Conservation (phyloP, 805 yeast species). For the Kazachstania taianensis region DNA sequence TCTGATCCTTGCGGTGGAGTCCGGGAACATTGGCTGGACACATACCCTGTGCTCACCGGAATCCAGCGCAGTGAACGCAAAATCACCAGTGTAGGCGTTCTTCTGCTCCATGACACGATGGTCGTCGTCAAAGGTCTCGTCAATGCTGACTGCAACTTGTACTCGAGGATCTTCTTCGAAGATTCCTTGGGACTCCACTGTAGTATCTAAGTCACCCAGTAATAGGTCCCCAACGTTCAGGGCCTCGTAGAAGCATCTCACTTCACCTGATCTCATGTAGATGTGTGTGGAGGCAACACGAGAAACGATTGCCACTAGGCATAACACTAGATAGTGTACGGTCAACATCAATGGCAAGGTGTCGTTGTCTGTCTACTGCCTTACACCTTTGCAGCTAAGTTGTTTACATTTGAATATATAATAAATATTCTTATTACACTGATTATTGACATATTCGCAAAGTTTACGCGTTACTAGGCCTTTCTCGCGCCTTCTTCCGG, state of each 20-base stretch:
- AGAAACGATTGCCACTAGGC: too few relatives aligned
- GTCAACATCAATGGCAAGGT: too few relatives aligned
- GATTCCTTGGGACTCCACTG: constrained; percentile 40
- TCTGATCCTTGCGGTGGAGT: constrained; percentile 42
- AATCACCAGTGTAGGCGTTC: constrained; percentile 50
- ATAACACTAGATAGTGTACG: too few relatives aligned
- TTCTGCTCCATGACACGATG: constrained; percentile 68
- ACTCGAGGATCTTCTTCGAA: constrained; percentile 47
- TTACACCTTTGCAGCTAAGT: too few relatives aligned
- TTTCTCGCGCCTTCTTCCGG: too few relatives aligned
- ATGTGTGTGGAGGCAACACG: constrained; percentile 44
- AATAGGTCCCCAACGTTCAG: constrained; percentile 69
- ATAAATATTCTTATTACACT: too few relatives aligned
- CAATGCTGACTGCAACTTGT: constrained; percentile 34
- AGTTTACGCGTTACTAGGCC: too few relatives aligned
- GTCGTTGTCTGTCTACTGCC: too few relatives aligned
- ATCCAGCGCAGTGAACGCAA: constrained; percentile 73
- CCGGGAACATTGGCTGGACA: constrained; percentile 43
- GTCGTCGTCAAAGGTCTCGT: constrained; percentile 72
- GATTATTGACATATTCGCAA: too few relatives aligned
- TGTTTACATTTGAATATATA: too few relatives aligned
- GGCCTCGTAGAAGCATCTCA: constrained; percentile 77
- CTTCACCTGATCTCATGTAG: constrained; percentile 65
- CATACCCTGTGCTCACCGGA: constrained; percentile 82
- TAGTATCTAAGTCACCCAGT: constrained; percentile 65